Conservation (phyloP, 2,329 filamentous ascomycete genomes). For the Aspergillus persii region DNA sequence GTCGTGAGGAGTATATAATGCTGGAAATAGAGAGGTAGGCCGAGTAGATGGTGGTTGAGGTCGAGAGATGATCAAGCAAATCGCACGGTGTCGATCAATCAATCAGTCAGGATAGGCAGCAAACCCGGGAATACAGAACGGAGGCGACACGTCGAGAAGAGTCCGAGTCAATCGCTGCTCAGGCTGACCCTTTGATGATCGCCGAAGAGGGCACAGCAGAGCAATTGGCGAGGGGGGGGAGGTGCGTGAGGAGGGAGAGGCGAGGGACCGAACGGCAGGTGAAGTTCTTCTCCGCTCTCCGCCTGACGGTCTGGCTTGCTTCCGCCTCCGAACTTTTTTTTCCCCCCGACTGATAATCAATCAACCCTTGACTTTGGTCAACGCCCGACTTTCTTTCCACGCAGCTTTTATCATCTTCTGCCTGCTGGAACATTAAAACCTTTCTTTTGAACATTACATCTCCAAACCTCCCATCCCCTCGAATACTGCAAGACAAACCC, state of each 20-base stretch:
- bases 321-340: neutral
- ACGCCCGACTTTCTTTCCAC: slow-evolving; percentile 7
- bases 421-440: neutral
- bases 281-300: neutral
- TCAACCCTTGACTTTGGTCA: neutral
- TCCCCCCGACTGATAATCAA: neutral
- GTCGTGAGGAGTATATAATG: too few relatives aligned
- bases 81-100: neutral
- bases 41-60: too few relatives aligned
- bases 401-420: neutral
- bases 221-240: neutral
- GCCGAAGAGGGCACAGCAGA: neutral
- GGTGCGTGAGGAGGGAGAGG: too few relatives aligned
- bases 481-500: neutral
- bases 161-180: too few relatives aligned
- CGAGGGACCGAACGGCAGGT: neutral
- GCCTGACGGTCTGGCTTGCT: too few relatives aligned
- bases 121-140: neutral
- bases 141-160: too few relatives aligned
- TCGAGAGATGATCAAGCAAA: too few relatives aligned
- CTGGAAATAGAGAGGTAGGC: too few relatives aligned
- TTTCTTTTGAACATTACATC: too few relatives aligned
- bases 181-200: too few relatives aligned
- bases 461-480: neutral
- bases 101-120: neutral